Conservation (phyloP, 352 stramenopile genomes). For the Phytopythium sindhum region DNA sequence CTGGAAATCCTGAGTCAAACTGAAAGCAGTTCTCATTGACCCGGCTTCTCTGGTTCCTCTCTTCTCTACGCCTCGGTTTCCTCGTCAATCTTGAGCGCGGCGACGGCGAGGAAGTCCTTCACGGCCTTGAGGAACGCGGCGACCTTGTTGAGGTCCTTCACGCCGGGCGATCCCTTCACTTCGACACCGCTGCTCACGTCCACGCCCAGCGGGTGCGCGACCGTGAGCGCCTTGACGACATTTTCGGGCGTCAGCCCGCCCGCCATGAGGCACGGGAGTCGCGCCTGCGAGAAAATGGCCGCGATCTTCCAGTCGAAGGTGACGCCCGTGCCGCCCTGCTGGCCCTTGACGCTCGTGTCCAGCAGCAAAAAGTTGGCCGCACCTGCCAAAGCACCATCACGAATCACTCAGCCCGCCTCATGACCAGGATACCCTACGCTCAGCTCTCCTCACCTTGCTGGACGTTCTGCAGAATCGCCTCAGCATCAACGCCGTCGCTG, state of each 20-base stretch:
- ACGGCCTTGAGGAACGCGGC: conserved; percentile 59
- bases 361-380: conserved; percentile 91
- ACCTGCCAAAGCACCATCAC: conserved; percentile 14
- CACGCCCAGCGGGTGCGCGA: conserved; percentile 87
- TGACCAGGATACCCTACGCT: neutral
- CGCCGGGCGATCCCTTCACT: conserved; percentile 55
- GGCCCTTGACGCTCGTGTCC: conserved; percentile 95
- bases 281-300: conserved; percentile 82
- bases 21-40: neutral
- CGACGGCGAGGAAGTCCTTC: conserved; percentile 55
- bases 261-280: conserved; percentile 95
- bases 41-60: neutral
- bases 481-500: conserved; percentile 69
- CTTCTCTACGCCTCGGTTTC: conserved; percentile 33
- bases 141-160: conserved; percentile 67
- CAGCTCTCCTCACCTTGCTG: conserved; percentile 21
- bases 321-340: conserved; percentile 90
- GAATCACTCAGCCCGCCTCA: neutral
- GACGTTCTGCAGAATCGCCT: conserved; percentile 69
- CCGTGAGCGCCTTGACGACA: conserved; percentile 86
- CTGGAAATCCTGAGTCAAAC: too few species aligned
- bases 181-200: conserved; percentile 97
- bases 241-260: conserved; percentile 94
- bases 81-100: conserved; percentile 63
- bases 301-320: conserved; percentile 97